These are phyloP conservation scores for Lathyrus aphaca DNA, from an alignment of 306 rosid genomes.

Conservation along the genomic window DNA sequence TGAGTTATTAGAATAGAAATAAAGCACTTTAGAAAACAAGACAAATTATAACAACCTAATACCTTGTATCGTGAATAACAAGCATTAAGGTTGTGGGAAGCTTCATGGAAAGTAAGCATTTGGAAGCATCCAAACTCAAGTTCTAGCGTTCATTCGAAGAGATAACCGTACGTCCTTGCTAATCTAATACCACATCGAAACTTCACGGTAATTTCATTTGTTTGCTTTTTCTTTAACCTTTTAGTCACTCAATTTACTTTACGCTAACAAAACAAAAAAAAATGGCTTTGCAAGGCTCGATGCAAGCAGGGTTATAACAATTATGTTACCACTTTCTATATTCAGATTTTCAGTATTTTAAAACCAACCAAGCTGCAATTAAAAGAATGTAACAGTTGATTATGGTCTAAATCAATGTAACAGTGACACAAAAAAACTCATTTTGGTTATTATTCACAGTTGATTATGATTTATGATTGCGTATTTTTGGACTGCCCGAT, in stretches of 20 bases:
- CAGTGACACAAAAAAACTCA: no score
- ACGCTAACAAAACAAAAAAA: slow-evolving; percentile 1
- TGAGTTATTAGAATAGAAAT: background rate
- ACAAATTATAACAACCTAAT: background rate
- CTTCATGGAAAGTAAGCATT: slow-evolving; percentile 39
- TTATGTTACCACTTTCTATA: no score
- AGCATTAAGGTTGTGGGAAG: slow-evolving; percentile 37
- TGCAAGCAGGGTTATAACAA: no score
- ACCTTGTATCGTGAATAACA: background rate
- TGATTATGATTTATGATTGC: no score
- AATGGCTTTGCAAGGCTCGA: background rate
- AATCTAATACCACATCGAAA: slow-evolving; percentile 23
- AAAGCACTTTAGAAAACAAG: background rate
- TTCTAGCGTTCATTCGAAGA: background rate
- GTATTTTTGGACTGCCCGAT: no score
- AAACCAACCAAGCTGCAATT: no score
- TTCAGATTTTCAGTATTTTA: no score
- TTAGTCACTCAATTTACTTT: background rate
- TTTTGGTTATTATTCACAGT: no score
- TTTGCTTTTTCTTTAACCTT: slow-evolving; percentile 10
- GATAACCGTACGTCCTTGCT: slow-evolving; percentile 11
- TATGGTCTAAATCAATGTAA: no score
- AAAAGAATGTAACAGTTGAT: no score
- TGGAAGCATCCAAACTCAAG: background rate
- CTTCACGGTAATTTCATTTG: slow-evolving; percentile 43